Percentiles rank a stretch among this genome's conserved stretches.
Evolutionary conservation across 75 land plant species (phyloP).

Genomic region (Chamaecyparis obtusa): DNA sequence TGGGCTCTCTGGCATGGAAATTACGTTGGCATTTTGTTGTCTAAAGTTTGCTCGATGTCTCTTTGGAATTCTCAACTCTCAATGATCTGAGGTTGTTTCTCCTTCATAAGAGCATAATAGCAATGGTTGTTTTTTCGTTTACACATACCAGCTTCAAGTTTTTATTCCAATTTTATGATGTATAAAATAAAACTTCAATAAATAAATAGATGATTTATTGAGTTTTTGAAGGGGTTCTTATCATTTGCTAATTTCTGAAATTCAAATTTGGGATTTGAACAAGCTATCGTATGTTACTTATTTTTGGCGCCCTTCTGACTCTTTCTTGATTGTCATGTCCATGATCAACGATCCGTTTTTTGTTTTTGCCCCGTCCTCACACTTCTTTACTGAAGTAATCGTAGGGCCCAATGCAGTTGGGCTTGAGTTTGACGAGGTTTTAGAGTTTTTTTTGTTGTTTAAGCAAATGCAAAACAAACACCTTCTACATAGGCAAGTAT

Average conservation of each 20-base stretch:
- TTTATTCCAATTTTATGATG: not conserved
- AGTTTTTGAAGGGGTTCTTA: not conserved
- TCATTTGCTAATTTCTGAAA: not conserved
- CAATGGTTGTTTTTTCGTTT: not conserved
- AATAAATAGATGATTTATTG: not conserved
- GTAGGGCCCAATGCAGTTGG: no score
- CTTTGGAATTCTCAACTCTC: not conserved
- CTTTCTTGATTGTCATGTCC: not conserved
- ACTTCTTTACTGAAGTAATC: not conserved
- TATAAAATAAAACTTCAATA: not conserved
- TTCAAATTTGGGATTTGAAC: not conserved
- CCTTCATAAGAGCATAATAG: not conserved
- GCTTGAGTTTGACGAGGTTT: no score
- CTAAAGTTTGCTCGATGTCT: not conserved
- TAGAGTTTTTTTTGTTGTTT: not conserved
- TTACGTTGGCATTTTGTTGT: constrained; percentile 4
- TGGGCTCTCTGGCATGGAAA: not conserved
- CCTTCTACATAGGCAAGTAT: not conserved
- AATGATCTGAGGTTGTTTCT: constrained; percentile 1
- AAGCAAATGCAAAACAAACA: not conserved
- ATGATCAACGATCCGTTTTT: not conserved
- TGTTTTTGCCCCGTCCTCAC: not conserved
- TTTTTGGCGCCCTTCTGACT: not conserved
- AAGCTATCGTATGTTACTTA: not conserved
- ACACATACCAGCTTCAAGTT: not conserved